Conservation (phyloP, 176 grass and related monocot species). For the Oropetium thomaeum region DNA sequence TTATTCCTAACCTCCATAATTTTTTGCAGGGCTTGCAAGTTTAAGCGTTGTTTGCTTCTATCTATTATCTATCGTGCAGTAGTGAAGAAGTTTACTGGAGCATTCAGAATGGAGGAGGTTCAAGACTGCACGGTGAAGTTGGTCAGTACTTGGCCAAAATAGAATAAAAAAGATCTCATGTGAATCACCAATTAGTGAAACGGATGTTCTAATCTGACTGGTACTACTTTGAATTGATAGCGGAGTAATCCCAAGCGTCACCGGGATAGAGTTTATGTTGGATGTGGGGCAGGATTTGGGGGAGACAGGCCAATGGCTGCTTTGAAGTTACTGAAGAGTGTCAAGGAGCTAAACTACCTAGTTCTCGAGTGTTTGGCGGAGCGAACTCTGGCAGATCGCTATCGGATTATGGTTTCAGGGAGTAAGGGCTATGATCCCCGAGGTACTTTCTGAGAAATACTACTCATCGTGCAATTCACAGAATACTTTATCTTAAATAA, state of each 20-base stretch:
- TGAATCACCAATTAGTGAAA: background rate
- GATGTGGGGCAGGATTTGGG: constrained; percentile 89
- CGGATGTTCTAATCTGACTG: background rate
- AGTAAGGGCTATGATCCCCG: constrained; percentile 83
- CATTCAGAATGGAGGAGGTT: constrained; percentile 40
- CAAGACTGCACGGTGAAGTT: constrained; percentile 53
- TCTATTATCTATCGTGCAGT: background rate
- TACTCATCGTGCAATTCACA: background rate
- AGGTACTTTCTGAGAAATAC: constrained; percentile 44
- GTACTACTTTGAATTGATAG: constrained; percentile 35
- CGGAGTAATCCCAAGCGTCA: constrained; percentile 50
- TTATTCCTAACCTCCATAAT: background rate
- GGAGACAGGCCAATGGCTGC: constrained; percentile 73
- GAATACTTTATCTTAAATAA: background rate
- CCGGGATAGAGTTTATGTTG: constrained; percentile 72
- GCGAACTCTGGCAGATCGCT: constrained; percentile 81
- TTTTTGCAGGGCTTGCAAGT: background rate
- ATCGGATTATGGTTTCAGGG: constrained; percentile 55
- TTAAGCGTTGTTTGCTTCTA: background rate
- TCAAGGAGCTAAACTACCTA: constrained; percentile 82
- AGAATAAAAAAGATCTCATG: background rate
- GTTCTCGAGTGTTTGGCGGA: constrained; percentile 93
- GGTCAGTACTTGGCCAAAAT: constrained; percentile 39
- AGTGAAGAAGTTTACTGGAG: background rate
- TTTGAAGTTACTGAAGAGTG: constrained; percentile 65